Evolutionary conservation across 306 rosid genomes (phyloP).

Genomic region (Cicer judaicum): DNA sequence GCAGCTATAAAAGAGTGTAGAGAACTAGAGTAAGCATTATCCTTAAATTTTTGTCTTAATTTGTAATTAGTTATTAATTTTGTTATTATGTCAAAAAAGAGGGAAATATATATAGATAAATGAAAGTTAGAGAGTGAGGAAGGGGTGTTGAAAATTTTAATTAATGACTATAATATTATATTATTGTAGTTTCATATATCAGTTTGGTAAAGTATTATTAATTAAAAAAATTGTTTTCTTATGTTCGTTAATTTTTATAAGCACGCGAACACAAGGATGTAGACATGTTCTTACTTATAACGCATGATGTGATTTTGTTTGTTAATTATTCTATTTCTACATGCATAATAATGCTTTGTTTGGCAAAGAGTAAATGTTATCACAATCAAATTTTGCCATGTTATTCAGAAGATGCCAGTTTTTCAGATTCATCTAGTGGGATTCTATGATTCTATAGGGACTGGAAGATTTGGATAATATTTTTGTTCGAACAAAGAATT

Average conservation of each 20-base stretch:
- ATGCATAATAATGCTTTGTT: conserved; percentile 5
- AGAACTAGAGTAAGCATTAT: conserved; percentile 15
- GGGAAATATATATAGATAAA: conserved; percentile 4
- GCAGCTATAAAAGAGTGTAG: conserved; percentile 43
- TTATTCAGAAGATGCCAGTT: conserved; percentile 23
- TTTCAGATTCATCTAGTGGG: conserved; percentile 17
- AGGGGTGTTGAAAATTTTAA: conserved; percentile 1
- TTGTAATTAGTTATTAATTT: conserved; percentile 40
- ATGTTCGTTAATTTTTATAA: conserved; percentile 18
- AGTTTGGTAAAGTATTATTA: neutral
- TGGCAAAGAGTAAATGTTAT: conserved; percentile 17
- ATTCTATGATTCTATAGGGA: conserved; percentile 38
- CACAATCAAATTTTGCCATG: conserved; percentile 14
- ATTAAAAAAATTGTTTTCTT: neutral
- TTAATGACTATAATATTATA: neutral
- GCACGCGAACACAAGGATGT: neutral
- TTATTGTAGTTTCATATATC: conserved; percentile 7
- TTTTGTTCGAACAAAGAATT: conserved; percentile 16
- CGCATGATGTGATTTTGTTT: neutral
- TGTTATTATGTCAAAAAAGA: neutral
- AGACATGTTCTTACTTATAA: neutral
- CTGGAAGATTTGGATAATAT: conserved; percentile 8
- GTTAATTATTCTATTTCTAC: neutral
- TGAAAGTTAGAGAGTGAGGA: neutral
- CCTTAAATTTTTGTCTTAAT: conserved; percentile 35